Evolutionary conservation across 148 eudicot species (phyloP), one percentile per base, ranked within the genome.

Genomic region (Rhododendron simsii): DNA sequence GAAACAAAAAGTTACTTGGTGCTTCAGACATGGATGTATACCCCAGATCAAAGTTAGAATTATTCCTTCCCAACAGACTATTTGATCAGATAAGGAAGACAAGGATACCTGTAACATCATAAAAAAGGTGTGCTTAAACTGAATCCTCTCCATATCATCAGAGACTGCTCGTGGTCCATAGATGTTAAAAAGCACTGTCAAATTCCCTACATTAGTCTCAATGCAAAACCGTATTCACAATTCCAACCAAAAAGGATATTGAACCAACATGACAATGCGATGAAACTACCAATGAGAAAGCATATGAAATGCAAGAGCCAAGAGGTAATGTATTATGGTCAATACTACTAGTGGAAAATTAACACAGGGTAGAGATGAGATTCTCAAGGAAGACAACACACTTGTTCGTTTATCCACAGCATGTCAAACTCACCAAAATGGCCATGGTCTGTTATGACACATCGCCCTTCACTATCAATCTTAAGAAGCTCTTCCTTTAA

Each of bases 381-480:
- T 26, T 67, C 74, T 67, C 35, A 67, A 23, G 50, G 69, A 82
- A 82, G 14, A 82, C 74, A 61, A 82, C 28, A 10, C 14, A 83
- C 14, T 71, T n/a, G 78, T 81, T 71, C n/a, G 21, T 18, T 33
- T 7, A 51, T 59, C 48, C 71, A 45, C 61, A 48, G 78, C 65
- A 81, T 82, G 82, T 57, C 74, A 48, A 41, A 87, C 95, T 87
- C 90, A 96, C 98, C 98, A 89, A 95, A 96, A 92, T 94, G 99
- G 14, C 93, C 93, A 83, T 96, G 99, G 91, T 96, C 98, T 87
- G 99, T 95, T 86, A 96, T 88, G 57, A 96, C 88, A 90, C 99
- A 96, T 75, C 99, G 96, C 35, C 98, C 99, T 88, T 96, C 99
- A 84, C 96, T 86, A 74, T 96, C 99, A 78, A 95, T 87, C 86